phyloP scores from a whole-genome alignment of 2,329 filamentous ascomycete genomes.

The Aspergillus thermomutatus region DNA sequence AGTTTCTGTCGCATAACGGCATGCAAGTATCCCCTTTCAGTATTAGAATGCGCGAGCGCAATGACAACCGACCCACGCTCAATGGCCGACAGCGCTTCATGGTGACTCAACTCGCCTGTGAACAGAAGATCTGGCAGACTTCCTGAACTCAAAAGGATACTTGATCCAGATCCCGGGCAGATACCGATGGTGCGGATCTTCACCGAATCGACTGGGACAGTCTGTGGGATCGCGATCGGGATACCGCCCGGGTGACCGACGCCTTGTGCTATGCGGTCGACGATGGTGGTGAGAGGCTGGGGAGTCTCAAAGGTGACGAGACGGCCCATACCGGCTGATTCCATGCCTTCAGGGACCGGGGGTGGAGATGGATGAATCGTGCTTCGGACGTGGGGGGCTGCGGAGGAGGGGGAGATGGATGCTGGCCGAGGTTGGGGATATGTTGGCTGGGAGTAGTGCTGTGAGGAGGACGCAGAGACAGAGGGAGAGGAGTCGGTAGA shows the following conservation, averaged over 20 bases:
- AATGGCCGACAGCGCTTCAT: constrained; percentile 81
- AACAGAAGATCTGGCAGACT: constrained; percentile 71
- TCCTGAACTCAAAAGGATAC: constrained; percentile 61
- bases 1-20: constrained; percentile 67
- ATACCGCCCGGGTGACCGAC: constrained; percentile 67
- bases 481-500: constrained; percentile 2
- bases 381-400: constrained; percentile 49
- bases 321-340: constrained; percentile 59
- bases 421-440: constrained; percentile 32
- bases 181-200: constrained; percentile 70
- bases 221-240: constrained; percentile 62
- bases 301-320: constrained; percentile 54
- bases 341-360: constrained; percentile 35
- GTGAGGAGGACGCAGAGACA: constrained; percentile 20
- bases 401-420: constrained; percentile 29
- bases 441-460: constrained; percentile 39
- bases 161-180: constrained; percentile 83
- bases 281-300: constrained; percentile 55
- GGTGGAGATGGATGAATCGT: constrained; percentile 51
- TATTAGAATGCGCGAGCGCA: constrained; percentile 88
- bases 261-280: constrained; percentile 58
- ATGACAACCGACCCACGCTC: constrained; percentile 81
- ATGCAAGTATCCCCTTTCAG: constrained; percentile 77
- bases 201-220: constrained; percentile 51
- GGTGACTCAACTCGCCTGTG: constrained; percentile 90